Evolutionary conservation across 352 stramenopile genomes (phyloP).

Genomic region (Phytophthora fragariae): DNA sequence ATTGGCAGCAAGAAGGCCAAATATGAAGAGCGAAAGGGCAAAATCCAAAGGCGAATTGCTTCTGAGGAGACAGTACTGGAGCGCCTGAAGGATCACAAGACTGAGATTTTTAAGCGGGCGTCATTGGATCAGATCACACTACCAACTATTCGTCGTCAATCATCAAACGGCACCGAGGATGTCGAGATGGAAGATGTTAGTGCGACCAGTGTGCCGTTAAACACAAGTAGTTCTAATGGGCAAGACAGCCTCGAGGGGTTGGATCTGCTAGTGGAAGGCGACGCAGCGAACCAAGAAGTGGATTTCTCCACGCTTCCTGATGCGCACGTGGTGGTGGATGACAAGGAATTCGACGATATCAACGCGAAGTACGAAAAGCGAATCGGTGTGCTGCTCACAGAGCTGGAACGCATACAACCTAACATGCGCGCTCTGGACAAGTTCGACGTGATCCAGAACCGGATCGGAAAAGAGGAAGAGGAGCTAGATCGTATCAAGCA

Average conservation of each 20-base stretch:
- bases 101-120: constrained; percentile 95
- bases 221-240: neutral
- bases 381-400: constrained; percentile 69
- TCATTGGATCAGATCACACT: constrained; percentile 96
- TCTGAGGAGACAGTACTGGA: constrained; percentile 93
- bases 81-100: constrained; percentile 93
- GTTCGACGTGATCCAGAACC: constrained; percentile 85
- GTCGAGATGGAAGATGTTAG: constrained; percentile 71
- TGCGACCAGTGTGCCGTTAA: neutral
- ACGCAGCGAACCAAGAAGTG: constrained; percentile 68
- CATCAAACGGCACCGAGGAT: constrained; percentile 43
- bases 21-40: constrained; percentile 69
- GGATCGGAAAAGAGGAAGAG: constrained; percentile 83
- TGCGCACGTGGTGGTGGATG: constrained; percentile 68
- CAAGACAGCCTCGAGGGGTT: constrained; percentile 37
- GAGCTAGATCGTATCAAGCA: constrained; percentile 81
- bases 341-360: constrained; percentile 91
- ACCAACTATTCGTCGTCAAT: constrained; percentile 55
- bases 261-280: constrained; percentile 58
- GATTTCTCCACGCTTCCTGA: constrained; percentile 92
- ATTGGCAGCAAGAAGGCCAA: constrained; percentile 71
- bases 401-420: constrained; percentile 96
- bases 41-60: constrained; percentile 87
- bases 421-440: constrained; percentile 97
- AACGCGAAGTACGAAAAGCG: constrained; percentile 69